These are phyloP conservation scores for Candida nonsorbophila DNA, from an alignment of 805 yeast genomes.

Conservation along the genomic window DNA sequence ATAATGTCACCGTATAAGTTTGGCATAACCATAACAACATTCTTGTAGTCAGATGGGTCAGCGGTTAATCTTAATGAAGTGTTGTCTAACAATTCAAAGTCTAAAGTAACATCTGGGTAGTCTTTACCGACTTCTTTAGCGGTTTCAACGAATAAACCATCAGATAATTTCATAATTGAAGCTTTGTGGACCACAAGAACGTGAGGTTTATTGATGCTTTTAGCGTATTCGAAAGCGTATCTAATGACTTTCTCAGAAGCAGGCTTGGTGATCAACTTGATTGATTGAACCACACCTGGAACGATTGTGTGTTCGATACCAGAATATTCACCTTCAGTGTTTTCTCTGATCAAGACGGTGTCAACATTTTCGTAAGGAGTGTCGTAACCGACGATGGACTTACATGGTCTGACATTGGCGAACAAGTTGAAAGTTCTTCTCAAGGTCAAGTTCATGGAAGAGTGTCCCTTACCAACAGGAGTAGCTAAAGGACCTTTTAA, in stretches of 20 bases:
- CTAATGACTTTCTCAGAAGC: constrained; percentile 96
- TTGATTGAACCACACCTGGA: constrained; percentile 98
- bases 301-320: constrained; percentile 98
- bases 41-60: constrained; percentile 82
- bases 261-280: constrained; percentile 92
- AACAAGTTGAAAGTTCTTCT: constrained; percentile 95
- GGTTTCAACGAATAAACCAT: constrained; percentile 90
- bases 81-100: constrained; percentile 89
- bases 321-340: constrained; percentile 99
- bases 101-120: constrained; percentile 84
- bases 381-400: constrained; percentile 86
- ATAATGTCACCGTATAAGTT: constrained; percentile 98
- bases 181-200: constrained; percentile 97
- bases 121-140: constrained; percentile 87
- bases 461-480: constrained; percentile 98
- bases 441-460: constrained; percentile 92
- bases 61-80: constrained; percentile 86
- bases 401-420: constrained; percentile 97
- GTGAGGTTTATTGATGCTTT: constrained; percentile 79
- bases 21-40: constrained; percentile 96
- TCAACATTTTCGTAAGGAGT: constrained; percentile 89
- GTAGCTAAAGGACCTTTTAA: constrained; percentile 98
- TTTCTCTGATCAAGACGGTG: constrained; percentile 95
- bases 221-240: constrained; percentile 96
- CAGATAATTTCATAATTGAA: constrained; percentile 95